Conservation (phyloP, 2,329 filamentous ascomycete species). For the Aspergillus felis region DNA sequence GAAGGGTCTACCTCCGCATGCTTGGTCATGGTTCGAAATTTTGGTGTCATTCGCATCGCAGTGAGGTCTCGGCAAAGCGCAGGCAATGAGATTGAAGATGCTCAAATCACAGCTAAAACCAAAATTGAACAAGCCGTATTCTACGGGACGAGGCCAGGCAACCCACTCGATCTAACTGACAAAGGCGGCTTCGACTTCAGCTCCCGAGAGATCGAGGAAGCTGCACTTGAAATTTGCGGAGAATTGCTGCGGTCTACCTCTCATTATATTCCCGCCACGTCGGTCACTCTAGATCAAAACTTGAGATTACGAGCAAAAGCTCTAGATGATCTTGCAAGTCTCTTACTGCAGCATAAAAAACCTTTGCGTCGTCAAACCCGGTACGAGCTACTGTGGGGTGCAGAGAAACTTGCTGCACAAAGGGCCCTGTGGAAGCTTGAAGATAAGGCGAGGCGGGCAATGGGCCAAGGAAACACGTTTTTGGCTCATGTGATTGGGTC, state of each 20-base stretch:
- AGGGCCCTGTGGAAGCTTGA: conserved; percentile 76
- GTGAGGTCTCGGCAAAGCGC: conserved; percentile 32
- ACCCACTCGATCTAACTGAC: conserved; percentile 79
- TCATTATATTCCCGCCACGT: conserved; percentile 66
- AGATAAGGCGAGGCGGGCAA: conserved; percentile 62
- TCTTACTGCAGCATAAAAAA: conserved; percentile 62
- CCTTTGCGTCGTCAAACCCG: conserved; percentile 63
- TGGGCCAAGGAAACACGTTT: conserved; percentile 62
- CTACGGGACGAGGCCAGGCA: conserved; percentile 76
- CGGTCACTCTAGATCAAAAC: conserved; percentile 76
- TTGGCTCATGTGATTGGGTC: conserved; percentile 70
- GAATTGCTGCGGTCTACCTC: conserved; percentile 78
- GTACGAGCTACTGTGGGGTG: conserved; percentile 82
- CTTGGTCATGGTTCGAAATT: conserved; percentile 54
- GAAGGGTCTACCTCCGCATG: conserved; percentile 41
- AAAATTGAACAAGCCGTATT: conserved; percentile 95
- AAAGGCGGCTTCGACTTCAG: conserved; percentile 64
- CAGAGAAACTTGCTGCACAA: conserved; percentile 83
- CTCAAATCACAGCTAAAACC: conserved; percentile 70
- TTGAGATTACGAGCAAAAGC: conserved; percentile 69
- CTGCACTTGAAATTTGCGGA: conserved; percentile 72
- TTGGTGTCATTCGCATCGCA: conserved; percentile 55
- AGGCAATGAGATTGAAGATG: conserved; percentile 47
- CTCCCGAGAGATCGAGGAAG: conserved; percentile 66
- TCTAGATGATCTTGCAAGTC: conserved; percentile 68